Conservation (phyloP, 257 asterid species). For the Solanum dulcamara region DNA sequence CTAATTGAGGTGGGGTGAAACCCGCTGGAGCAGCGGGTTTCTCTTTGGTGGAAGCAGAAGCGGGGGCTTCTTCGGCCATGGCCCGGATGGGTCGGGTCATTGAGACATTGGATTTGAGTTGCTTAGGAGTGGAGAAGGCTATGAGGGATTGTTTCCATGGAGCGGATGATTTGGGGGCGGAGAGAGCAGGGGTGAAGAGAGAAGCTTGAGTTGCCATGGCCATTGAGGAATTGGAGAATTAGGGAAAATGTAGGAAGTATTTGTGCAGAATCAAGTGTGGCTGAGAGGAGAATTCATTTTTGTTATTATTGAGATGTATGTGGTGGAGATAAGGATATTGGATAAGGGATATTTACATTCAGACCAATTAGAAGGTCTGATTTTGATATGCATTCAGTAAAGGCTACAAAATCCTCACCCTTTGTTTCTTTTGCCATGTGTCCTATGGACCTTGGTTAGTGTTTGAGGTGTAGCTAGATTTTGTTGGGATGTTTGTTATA, state of each 20-base stretch:
- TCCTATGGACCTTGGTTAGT: background rate
- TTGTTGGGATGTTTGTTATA: no score
- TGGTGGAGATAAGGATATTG: conserved; percentile 28
- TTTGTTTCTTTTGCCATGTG: conserved; percentile 1
- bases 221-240: conserved; percentile 13
- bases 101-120: conserved; percentile 9
- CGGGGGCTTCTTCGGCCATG: conserved; percentile 40
- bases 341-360: conserved; percentile 13
- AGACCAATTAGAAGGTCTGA: conserved; percentile 14
- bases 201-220: conserved; percentile 89
- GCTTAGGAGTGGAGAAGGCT: conserved; percentile 32
- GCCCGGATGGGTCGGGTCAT: conserved; percentile 44
- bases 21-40: conserved; percentile 50
- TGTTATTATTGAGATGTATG: background rate
- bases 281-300: background rate
- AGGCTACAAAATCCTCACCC: background rate
- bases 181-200: conserved; percentile 63
- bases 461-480: background rate
- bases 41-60: conserved; percentile 13
- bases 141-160: conserved; percentile 46
- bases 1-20: conserved; percentile 79
- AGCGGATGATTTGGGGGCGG: conserved; percentile 23
- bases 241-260: background rate
- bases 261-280: background rate
- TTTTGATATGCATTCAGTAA: conserved; percentile 9